Base-by-base conservation (phyloP, 176 grass and related monocot genomes). In the Pontederia crassipes region DNA sequence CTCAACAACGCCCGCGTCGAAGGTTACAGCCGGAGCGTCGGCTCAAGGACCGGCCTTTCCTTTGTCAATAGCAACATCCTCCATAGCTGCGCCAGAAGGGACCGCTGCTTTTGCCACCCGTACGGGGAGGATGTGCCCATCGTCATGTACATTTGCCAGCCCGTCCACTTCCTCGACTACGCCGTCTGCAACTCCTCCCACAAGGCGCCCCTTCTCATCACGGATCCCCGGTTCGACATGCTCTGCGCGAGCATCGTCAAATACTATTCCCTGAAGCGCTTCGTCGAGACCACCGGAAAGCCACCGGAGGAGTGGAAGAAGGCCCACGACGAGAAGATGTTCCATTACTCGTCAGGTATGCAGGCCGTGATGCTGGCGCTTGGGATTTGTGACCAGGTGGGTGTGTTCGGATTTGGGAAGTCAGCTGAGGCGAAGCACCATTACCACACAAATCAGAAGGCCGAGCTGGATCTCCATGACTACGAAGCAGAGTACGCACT, bases 261-360 rank as follows among this genome's bases (percentile, higher is more conserved):
- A 59, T 89, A 83, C 77, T 89, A 95, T 55, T 95, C 90, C 13
- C 1, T 95, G 59, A 84, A 82, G 48, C 59, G 72, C 24, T 95
- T 95, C 71, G 57, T 72, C 24, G 71, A 74, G 8, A 40, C 29
- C 15, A 86, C 85, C 2, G 80, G 86, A 6, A 49, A 65, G 80
- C 77, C 59, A 17, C 20, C 71, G 4, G 46, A 63, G 27, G 72
- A 83, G 60, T 95, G 90, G 85, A 46, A 49, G 0, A 28, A 28
- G 68, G 14, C 16, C 56, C 86, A 95, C 76, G 80, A 83, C 10
- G 77, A 77, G 47, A 28, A 76, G 46, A 82, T 77, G 73, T 95
- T 95, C 72, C 85, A 95, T 64, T 95, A 89, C 77, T 95, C 90
- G 17, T 95, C 90, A 8, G 90, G 90, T 12, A 17, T 95, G 77